Base-by-base conservation (phyloP, 1,139 yeast genomes). In the Komagataea norvegica region DNA sequence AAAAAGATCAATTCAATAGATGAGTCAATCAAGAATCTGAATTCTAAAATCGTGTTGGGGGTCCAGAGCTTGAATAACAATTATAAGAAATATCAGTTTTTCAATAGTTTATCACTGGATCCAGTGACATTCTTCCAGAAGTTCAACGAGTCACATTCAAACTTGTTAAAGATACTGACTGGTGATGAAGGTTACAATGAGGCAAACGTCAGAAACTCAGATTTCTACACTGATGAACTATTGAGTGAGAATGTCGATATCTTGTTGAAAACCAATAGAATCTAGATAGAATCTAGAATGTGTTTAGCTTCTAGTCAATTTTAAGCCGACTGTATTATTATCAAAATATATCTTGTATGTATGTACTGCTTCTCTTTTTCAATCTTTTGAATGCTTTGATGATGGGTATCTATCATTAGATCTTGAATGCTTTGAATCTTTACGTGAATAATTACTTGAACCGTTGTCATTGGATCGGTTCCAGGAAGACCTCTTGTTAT, bases 171-270 rank as follows among this genome's bases (percentile, higher is more conserved):
- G 40, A 79, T 87, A 14, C 71, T 87, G 47, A 74, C 82, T 51
- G 86, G 93, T 23, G 96, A 89, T 58, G 89, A 85, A 51, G 88
- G 93, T 8, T 85, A 84, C 59, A 87, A 85, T 56, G 97, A 89
- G 61, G 97, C 91, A 57, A 68, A 77, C 22, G 95, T 87, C 3
- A 77, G 98, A 64, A 77, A 81, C 52, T 77, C 95, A 7, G 75
- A 80, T 27, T 88, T 83, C 60, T 89, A 87, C 62, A 75, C 64
- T 28, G 66, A 63, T 43, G 86, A 85, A 43, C 65, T 84, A 53
- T 67, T 88, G 40, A 74, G 75, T 48, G 91, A 87, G 52, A 86
- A 85, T 51, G 70, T 88, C 38, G 88, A 84, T 48, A 66, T 87
- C 37, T 70, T 88, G 51, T 65, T 87, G 48, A 70, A 70, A 47